Evolutionary conservation across 345 rosid genomes (phyloP), one percentile per base, ranked within the genome.

Genomic region (Aethionema arabicum): DNA sequence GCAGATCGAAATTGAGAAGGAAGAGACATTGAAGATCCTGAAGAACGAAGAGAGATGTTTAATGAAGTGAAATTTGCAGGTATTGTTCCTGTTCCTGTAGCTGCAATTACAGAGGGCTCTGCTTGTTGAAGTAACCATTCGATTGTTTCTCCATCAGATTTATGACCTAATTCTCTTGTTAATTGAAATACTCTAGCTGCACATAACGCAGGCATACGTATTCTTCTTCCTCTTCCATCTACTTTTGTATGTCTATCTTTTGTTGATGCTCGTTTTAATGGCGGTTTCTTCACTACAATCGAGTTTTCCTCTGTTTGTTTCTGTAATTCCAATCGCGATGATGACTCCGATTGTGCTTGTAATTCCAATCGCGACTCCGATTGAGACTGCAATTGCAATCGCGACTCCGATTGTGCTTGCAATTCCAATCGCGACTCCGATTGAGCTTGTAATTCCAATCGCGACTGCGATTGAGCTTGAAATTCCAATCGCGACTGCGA

Each of bases 61-160:
- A 92, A 79, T 11, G 96, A 88, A 4, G 93, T 85, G 85, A 92
- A 92, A 61, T 92, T 92, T 5, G 98, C 98, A 0, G 98, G 98
- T 78, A 92, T 92, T 1, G 98, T 92, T 41, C 98, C 96, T 0
- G 98, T 89, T 1, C 98, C 98, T 0, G 98, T 89, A 72, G 98
- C 98, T 49, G 98, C 98, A 62, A 92, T 83, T 59, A 92, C 98
- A 0, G 98, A 79, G 0, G 98, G 96, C 69, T 92, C 98, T 0
- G 98, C 98, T 73, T 92, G 98, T 75, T 92, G 98, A 61, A 92
- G 98, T 31, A 92, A 78, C 98, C 98, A 92, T 78, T 92, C 98
- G 41, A 88, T 89, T 29, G 98, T 92, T 52, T 91, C 98, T 2
- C 98, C 98, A 33, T 91, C 98, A 11, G 96, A 88, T 64, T 91